Evolutionary conservation across 2,329 filamentous ascomycete genomes (phyloP), one percentile per base, ranked within the genome.

Genomic region (Aureobasidium sp.): DNA sequence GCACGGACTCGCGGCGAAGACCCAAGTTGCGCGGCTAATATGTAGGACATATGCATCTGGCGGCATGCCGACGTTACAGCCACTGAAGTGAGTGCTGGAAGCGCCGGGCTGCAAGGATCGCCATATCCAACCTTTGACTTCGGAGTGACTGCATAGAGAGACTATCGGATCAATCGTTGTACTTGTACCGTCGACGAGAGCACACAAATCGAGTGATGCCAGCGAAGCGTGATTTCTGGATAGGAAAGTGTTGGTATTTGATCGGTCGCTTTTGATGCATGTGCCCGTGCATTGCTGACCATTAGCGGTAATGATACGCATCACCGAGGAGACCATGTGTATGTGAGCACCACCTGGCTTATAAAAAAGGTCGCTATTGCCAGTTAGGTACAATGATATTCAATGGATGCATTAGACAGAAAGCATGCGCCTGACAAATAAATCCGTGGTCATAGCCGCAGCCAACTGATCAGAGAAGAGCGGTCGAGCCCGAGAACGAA

Each of bases 11-110:
- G 16, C 39, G 41, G 25, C 39, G 16, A 36, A 11, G 7, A 9
- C 25, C 9, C 53, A 45, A 34, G 25, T 45, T 57, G 41, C 53
- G 53, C 53, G 53, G 53, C 53, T 57, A 57, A 36, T 29, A 57
- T 54, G 39, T 45, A 45, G 29, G 25, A 13, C 53, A 44, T 57
- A 45, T 57, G 53, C 39, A 21, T 57, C 34, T 55, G 52, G 52
- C 52, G 52, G 27, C 52, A 44, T 44, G 52, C 39, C 16, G 27
- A 55, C n/a, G 25, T n/a, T 45, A 2, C 29, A 27, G 30, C 53
- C 53, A 57, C 15, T 57, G 39, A 45, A 16, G 13, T 44, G 39
- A 21, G n/a, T 34, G 3, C 16, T 16, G 9, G 37, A 57, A 57
- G 53, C 53, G 53, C 53, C 53, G 30, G 53, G 30, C 41, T 44